These are phyloP conservation scores for Carex myosuroides DNA, from an alignment of 176 grass and related monocot species.

Conservation along the genomic window DNA sequence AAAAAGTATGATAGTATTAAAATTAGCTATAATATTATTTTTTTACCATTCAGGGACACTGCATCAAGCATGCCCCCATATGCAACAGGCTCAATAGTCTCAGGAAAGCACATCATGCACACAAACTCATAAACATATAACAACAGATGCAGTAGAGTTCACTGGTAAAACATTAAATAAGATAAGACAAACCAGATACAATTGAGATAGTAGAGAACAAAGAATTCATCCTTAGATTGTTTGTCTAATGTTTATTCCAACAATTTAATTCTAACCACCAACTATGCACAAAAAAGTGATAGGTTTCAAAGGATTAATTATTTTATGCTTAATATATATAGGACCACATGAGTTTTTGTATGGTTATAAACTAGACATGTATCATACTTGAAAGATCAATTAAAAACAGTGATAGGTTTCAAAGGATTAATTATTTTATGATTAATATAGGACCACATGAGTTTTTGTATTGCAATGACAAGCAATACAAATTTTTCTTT, in stretches of 20 bases:
- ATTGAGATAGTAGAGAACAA: neutral
- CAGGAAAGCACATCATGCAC: neutral
- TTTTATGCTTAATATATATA: neutral
- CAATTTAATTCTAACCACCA: neutral
- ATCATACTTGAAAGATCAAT: neutral
- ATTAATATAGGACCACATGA: neutral
- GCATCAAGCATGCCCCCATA: neutral
- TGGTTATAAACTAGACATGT: neutral
- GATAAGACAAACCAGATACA: neutral
- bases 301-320: neutral
- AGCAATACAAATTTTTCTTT: neutral
- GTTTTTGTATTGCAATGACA: neutral
- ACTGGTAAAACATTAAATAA: neutral
- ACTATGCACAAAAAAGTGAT: neutral
- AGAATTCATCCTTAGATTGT: neutral
- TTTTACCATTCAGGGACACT: neutral
- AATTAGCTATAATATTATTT: neutral
- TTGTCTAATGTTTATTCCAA: neutral
- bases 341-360: neutral
- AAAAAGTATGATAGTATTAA: neutral
- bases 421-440: too few relatives aligned
- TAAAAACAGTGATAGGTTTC: too few relatives aligned
- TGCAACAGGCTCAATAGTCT: neutral
- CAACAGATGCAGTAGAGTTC: neutral
- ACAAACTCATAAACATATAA: neutral